Evolutionary conservation across 73 alveolate genomes (phyloP), one percentile per base, ranked within the genome.

Genomic region (Durusdinium trenchii): DNA sequence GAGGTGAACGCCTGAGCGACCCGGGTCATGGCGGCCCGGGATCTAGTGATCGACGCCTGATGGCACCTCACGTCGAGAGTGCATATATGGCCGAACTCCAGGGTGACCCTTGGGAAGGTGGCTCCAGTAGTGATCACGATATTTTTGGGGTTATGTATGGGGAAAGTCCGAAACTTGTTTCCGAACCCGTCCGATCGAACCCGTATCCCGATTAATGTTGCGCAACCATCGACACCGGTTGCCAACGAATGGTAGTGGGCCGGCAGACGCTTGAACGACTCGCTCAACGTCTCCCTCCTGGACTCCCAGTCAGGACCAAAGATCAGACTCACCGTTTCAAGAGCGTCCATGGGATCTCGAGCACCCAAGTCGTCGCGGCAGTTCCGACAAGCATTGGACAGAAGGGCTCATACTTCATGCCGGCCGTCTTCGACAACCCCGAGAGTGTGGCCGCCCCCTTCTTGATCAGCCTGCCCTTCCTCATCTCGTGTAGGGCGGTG

Each of bases 181-280:
- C 57, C 1, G n/a, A 3, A 76, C 20, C 32, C 54, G 57, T 12
- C 0, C 86, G 1, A 5, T 2, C 5, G 28, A 38, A 1, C 38
- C 86, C 30, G 5, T 6, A 40, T 45, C 50, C 69, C 32, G 95
- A 87, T 43, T 83, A 61, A 10, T 64, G 71, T 4, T 87, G 85
- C 28, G 95, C 95, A 30, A 87, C 95, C 6, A 1, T 87, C 3
- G 95, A 87, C 73, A 87, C 95, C 36, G 95, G 95, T 0, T 87
- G 95, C n/a, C 95, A 87, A 62, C 84, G 95, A 38, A 87, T 71
- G 62, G 95, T 85, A 2, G 43, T 87, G 1, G 95, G 95, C 0
- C 26, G 36, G 50, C 18, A 61, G 6, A 87, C 95, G 20, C 69
- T 87, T 30, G 48, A 87, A n/a, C 3, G 28, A 3, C 30, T 87